Evolutionary conservation across 345 rosid species (phyloP).

Genomic region (Corchorus capsularis): DNA sequence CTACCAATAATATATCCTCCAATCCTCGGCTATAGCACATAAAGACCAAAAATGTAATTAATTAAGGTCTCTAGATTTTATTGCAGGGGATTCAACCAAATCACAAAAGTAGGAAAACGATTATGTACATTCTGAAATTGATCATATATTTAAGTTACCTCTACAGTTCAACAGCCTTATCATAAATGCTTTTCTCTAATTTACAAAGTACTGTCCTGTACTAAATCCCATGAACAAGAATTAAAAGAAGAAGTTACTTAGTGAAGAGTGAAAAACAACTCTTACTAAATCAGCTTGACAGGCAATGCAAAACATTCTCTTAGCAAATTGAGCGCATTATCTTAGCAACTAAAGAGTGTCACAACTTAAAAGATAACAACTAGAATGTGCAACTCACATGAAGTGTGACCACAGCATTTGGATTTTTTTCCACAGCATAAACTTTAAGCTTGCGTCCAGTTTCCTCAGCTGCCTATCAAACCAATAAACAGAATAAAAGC

Average conservation of each 20-base stretch:
- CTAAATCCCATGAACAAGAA: neutral
- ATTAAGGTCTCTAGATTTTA: neutral
- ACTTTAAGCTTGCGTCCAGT: constrained; percentile 82
- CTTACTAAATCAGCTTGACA: constrained; percentile 8
- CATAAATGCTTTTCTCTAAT: neutral
- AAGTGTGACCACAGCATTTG: constrained; percentile 97
- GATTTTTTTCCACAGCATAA: constrained; percentile 97
- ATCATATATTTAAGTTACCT: neutral
- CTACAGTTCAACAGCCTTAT: neutral
- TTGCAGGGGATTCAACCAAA: neutral
- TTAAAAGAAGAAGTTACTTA: neutral
- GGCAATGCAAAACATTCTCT: neutral
- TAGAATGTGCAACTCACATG: constrained; percentile 60
- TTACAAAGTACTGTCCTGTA: neutral
- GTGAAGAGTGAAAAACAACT: neutral
- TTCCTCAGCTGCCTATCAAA: constrained; percentile 90
- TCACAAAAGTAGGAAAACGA: neutral
- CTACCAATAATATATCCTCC: neutral
- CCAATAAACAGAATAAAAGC: constrained; percentile 24
- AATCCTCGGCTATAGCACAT: constrained; percentile 2
- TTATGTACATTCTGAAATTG: neutral
- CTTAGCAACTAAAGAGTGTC: neutral
- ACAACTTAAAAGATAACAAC: constrained; percentile 13
- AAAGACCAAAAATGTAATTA: neutral
- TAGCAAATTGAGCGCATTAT: constrained; percentile 4